Conservation (phyloP, 441 rosid genomes). For the Rhodomyrtus psidioides region DNA sequence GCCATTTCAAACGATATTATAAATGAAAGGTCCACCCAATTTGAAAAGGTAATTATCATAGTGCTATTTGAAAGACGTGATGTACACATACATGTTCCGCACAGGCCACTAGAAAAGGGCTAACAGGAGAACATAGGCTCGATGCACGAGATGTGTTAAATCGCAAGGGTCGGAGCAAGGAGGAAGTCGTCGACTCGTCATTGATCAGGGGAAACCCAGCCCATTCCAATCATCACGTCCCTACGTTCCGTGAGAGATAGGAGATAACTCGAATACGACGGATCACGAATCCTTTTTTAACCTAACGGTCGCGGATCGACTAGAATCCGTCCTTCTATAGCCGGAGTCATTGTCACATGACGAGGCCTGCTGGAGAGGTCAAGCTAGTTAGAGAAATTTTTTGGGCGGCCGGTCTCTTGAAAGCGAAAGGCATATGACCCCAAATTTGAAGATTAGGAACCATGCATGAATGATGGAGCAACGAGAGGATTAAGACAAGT, state of each 20-base stretch:
- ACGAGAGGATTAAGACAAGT: background rate
- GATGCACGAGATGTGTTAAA: background rate
- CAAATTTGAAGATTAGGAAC: background rate
- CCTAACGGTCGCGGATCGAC: background rate
- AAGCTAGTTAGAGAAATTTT: background rate
- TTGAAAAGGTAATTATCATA: background rate
- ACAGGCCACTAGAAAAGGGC: background rate
- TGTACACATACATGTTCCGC: rapidly evolving
- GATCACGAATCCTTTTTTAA: background rate
- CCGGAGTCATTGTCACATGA: background rate
- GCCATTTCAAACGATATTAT: background rate
- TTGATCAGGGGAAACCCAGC: background rate
- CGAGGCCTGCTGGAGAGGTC: background rate
- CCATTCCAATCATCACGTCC: background rate
- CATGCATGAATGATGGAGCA: background rate
- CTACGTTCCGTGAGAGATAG: background rate
- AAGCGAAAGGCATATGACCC: background rate
- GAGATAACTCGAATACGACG: background rate
- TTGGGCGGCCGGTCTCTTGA: background rate
- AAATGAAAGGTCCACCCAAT: background rate
- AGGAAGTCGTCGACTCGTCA: background rate
- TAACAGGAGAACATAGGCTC: background rate
- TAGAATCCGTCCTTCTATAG: background rate
- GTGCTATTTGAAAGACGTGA: background rate
- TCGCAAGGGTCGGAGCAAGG: background rate